phyloP scores from a whole-genome alignment of 2,329 filamentous ascomycete genomes.

The Hypoxylon sp. region DNA sequence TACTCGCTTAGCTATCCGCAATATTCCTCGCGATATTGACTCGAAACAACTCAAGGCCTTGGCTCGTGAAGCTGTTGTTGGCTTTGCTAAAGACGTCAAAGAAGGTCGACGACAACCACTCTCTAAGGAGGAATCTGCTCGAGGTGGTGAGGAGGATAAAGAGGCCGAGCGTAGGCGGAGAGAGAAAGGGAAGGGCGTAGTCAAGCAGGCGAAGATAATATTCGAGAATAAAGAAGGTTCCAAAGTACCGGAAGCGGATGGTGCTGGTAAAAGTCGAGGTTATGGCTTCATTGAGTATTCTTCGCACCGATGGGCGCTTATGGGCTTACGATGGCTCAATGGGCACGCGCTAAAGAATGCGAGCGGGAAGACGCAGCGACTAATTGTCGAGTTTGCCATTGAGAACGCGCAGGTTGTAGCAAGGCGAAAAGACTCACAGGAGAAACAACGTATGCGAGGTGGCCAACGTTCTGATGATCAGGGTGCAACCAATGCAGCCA shows the following conservation, averaged over 20 bases:
- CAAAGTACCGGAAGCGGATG: slow-evolving; percentile 83
- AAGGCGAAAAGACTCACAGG: slow-evolving; percentile 74
- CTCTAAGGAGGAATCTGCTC: slow-evolving; percentile 88
- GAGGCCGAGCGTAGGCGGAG: slow-evolving; percentile 86
- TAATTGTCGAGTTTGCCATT: slow-evolving; percentile 97
- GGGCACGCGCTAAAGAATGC: slow-evolving; percentile 74
- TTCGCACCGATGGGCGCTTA: slow-evolving; percentile 92
- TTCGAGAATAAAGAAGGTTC: slow-evolving; percentile 89
- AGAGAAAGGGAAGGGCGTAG: slow-evolving; percentile 85
- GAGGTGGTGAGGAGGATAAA: slow-evolving; percentile 84
- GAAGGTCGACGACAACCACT: slow-evolving; percentile 80
- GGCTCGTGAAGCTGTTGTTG: slow-evolving; percentile 91
- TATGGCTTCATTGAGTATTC: slow-evolving; percentile 99
- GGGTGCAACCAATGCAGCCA: slow-evolving; percentile 35
- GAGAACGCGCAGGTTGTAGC: slow-evolving; percentile 97
- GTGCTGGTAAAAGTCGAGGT: slow-evolving; percentile 86
- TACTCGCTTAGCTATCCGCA: slow-evolving; percentile 91
- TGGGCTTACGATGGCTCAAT: slow-evolving; percentile 95
- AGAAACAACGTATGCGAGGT: slow-evolving; percentile 46
- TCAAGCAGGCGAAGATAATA: slow-evolving; percentile 94
- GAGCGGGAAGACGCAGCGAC: slow-evolving; percentile 84
- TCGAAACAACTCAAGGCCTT: slow-evolving; percentile 93
- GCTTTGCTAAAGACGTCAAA: slow-evolving; percentile 92
- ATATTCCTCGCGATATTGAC: slow-evolving; percentile 85
- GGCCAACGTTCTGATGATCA: slow-evolving; percentile 52